A percentile compares a stretch with the other conserved stretches of the same genome.
phyloP scores from a whole-genome alignment of 2,329 filamentous ascomycete species.

The Verticillium nonalfalfae region DNA sequence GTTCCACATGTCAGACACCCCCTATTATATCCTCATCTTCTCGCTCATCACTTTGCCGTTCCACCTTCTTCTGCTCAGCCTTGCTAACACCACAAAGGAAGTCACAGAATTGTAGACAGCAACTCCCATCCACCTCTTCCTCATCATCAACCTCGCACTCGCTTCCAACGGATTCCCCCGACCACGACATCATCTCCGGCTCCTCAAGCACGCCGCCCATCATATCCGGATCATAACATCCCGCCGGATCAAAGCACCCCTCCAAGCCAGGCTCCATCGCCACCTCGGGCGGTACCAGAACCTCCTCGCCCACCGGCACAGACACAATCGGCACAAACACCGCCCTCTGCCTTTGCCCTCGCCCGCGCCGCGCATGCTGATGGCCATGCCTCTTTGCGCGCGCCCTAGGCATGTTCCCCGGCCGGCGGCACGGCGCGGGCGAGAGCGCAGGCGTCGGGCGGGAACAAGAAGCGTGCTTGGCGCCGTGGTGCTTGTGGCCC shows the following conservation, averaged over 20 bases:
- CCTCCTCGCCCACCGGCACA: neutral
- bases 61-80: neutral
- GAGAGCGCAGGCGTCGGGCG: neutral
- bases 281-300: neutral
- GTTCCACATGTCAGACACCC: neutral
- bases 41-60: neutral
- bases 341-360: neutral
- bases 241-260: neutral
- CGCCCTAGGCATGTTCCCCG: neutral
- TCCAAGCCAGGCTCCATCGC: neutral
- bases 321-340: neutral
- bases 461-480: neutral
- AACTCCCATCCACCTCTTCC: neutral
- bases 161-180: neutral
- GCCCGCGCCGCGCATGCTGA: neutral
- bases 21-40: neutral
- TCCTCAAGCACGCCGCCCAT: neutral
- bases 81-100: neutral
- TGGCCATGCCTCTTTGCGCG: neutral
- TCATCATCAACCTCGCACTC: neutral
- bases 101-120: constrained; percentile 4
- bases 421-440: neutral
- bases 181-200: neutral
- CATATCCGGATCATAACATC: neutral
- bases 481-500: neutral